phyloP scores from a whole-genome alignment of 1,284 basidiomycete species.

The Sporisorium iseilematis-ciliati region DNA sequence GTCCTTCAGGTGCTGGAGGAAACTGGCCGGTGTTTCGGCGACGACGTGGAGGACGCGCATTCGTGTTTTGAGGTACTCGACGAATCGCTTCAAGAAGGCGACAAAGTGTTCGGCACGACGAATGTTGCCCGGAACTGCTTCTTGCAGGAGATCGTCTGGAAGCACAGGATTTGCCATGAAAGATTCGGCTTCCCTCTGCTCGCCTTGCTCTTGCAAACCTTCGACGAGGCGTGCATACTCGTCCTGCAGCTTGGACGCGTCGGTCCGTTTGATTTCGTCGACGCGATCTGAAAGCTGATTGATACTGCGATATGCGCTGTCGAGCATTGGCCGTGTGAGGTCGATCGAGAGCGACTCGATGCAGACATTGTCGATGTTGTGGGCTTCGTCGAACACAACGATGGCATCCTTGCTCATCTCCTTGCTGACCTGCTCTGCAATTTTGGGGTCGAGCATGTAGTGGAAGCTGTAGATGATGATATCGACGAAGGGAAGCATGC shows the following conservation, averaged over 20 bases:
- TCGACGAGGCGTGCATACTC: conserved; percentile 97
- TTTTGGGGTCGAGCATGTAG: conserved; percentile 97
- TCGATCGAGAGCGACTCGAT: conserved; percentile 99
- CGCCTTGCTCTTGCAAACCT: conserved; percentile 79
- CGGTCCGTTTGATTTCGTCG: conserved; percentile 95
- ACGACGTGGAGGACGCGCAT: conserved; percentile 99
- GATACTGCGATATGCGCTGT: conserved; percentile 91
- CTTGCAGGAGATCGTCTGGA: conserved; percentile 92
- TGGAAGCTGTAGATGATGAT: conserved; percentile 99
- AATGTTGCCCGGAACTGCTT: conserved; percentile 98
- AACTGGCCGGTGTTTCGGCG: conserved; percentile 98
- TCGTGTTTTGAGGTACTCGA: conserved; percentile 98
- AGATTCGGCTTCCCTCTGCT: conserved; percentile 79
- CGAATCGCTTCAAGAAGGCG: conserved; percentile 96
- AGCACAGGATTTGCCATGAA: conserved; percentile 90
- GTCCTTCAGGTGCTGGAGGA: conserved; percentile 97
- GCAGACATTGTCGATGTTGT: conserved; percentile 99
- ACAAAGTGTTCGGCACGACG: conserved; percentile 99
- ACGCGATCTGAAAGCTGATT: conserved; percentile 89
- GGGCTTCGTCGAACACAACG: conserved; percentile 98
- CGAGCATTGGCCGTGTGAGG: conserved; percentile 97
- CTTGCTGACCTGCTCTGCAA: conserved; percentile 98
- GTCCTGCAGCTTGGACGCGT: conserved; percentile 93
- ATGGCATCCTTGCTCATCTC: conserved; percentile 98
- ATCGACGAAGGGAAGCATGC: conserved; percentile 98